Base-by-base conservation (phyloP, 1,284 basidiomycete genomes). In the Apiotrichum montevideense region DNA sequence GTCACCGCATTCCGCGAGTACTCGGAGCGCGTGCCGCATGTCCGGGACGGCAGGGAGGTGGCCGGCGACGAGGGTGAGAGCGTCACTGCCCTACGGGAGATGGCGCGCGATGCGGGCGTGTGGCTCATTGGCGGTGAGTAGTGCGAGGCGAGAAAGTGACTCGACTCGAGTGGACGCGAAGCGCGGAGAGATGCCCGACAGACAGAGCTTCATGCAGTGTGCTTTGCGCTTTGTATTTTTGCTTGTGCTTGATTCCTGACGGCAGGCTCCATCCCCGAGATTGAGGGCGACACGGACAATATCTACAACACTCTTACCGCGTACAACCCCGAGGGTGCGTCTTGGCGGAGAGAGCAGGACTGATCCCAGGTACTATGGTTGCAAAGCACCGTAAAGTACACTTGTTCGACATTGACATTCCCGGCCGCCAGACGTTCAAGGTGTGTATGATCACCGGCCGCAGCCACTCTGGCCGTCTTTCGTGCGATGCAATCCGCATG, bases 331-430 rank as follows among this genome's bases (percentile, higher is more conserved):
- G 70, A 86, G 74, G 94, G 94, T 84, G 65, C 51, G 75, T 63
- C n/a, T 41, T 10, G 15, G 1, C 15, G 21, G 6, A 14, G 14
- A 4, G 4, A 3, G 0, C 6, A 35, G 2, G 4, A 39, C 42
- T 45, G 15, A 44, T n/a, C n/a, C 10, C 61, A 90, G 90, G 90
- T 11, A 84, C 88, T 51, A 82, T 98, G 43, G 84, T 98, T 34
- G 87, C 89, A 0, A 84, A 84, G 40, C 91, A 98, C 74, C 85
- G 95, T 54, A 98, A 99, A 76, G 83, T 98, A 1, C 96, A 98
- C 71, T 80, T 99, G 8, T 99, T 99, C 71, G 95, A 99, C 74
- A 98, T 99, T 61, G 90, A 98, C 72, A 95, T 98, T 55, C 93
- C 93, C 0, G 95, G 95, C 15, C 87, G 90, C 74, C 97, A 98